Evolutionary conservation across 2,329 filamentous ascomycete species (phyloP), one percentile per base, ranked within the genome.

Genomic region (Purpureocillium lavendulum): DNA sequence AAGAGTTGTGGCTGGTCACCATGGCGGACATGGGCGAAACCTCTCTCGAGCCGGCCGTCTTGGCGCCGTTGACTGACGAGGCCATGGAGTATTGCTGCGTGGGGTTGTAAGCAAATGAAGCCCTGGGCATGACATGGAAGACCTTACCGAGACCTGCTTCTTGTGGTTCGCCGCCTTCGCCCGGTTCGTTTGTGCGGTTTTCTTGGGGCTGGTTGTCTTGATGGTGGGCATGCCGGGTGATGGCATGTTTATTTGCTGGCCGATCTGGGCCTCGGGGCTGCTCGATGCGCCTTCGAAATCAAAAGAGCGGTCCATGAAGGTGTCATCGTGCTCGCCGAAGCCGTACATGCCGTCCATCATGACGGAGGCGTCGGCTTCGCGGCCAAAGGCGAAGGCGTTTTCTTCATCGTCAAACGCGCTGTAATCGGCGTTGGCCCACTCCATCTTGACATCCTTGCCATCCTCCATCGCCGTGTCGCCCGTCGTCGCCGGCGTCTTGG

Each of bases 221-320:
- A 63, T 60, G 21, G 52, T 60, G 26, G 62, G 58, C 61, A 67
- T 70, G 35, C 51, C 53, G n/a, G 62, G 61, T 7, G 67, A 71
- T 8, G 64, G 60, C 46, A 69, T 64, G 40, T 62, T 53, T 9
- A 45, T 38, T 29, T 45, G 53, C 12, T 42, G 44, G 10, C 41
- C 46, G 28, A 45, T 50, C 12, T 51, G 35, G 8, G 59, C 62
- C 40, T 65, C 69, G 6, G 77, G 75, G 44, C 75, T 82, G 48
- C 69, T 77, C 2, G 73, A 70, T 8, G 71, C 70, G 48, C 73
- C 76, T 13, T 73, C 70, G 51, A 81, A 80, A 46, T 77, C 71
- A 48, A 79, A 76, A 35, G 66, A 60, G 34, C 62, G 60, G 38
- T 70, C 62, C 62, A 72, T 67, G 38, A 65, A 64, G 47, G 63